Evolutionary conservation across 1,284 basidiomycete species (phyloP).

Genomic region (Hemileccinum hortonii): DNA sequence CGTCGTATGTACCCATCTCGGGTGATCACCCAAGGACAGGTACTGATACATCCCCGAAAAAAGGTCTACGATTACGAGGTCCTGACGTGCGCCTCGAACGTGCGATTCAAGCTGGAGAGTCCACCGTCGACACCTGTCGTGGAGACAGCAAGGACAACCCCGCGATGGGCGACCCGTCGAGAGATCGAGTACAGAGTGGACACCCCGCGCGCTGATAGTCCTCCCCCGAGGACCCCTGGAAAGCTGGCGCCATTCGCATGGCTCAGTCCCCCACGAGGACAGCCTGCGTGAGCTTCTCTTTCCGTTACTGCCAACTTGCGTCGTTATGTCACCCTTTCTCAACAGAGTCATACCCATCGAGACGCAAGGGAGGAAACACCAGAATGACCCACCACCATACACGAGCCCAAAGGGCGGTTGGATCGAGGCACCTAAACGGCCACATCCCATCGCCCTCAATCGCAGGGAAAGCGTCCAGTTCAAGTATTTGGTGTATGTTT

Average conservation of each 20-base stretch:
- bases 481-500: conserved; percentile 16
- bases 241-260: neutral
- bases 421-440: conserved; percentile 17
- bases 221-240: neutral
- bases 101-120: conserved; percentile 20
- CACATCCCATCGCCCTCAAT: conserved; percentile 9
- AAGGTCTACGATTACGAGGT: conserved; percentile 29
- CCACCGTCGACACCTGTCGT: neutral
- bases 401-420: conserved; percentile 11
- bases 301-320: neutral
- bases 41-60: neutral
- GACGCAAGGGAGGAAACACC: neutral
- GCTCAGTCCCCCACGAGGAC: neutral
- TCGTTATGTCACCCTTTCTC: neutral
- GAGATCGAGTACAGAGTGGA: neutral
- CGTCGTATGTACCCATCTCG: conserved; percentile 12
- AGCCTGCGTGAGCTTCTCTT: conserved; percentile 13
- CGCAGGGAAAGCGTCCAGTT: conserved; percentile 19
- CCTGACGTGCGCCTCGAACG: conserved; percentile 17
- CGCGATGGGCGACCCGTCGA: neutral
- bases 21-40: neutral
- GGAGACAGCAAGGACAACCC: neutral
- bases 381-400: conserved; percentile 19
- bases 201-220: neutral
- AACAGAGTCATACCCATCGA: conserved; percentile 3